These are phyloP conservation scores for Lentinula sp. DNA, from an alignment of 768 basidiomycete genomes.

Conservation along the genomic window DNA sequence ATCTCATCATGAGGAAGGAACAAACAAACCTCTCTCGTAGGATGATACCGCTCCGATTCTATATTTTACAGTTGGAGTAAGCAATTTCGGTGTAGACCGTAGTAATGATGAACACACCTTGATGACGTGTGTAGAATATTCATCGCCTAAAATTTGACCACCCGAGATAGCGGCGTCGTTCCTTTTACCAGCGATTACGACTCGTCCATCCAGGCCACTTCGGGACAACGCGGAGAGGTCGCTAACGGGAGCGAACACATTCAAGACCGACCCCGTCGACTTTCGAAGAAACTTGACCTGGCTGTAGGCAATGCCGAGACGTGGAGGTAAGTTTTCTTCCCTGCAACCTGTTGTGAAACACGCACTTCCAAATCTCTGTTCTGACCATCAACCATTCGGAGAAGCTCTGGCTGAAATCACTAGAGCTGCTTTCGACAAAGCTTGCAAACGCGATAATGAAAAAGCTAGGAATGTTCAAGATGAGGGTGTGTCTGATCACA, in stretches of 20 bases:
- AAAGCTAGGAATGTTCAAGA: slow-evolving; percentile 47
- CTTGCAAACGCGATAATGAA: slow-evolving; percentile 93
- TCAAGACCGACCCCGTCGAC: slow-evolving; percentile 72
- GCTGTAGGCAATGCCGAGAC: slow-evolving; percentile 28
- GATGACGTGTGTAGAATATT: slow-evolving; percentile 92
- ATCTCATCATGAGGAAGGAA: slow-evolving; percentile 10
- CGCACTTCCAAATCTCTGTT: slow-evolving; percentile 92
- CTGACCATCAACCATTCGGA: slow-evolving; percentile 81
- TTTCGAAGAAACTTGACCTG: slow-evolving; percentile 86
- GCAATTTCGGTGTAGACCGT: background rate
- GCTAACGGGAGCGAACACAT: slow-evolving; percentile 87
- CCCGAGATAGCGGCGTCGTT: slow-evolving; percentile 73
- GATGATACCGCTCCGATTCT: slow-evolving; percentile 93
- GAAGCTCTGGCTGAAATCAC: slow-evolving; percentile 63
- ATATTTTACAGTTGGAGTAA: background rate
- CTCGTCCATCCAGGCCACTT: slow-evolving; percentile 50
- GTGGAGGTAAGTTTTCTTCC: slow-evolving; percentile 1
- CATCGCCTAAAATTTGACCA: slow-evolving; percentile 87
- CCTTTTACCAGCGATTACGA: slow-evolving; percentile 60
- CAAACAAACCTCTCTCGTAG: slow-evolving; percentile 78
- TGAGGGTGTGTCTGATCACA: background rate
- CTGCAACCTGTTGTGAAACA: background rate
- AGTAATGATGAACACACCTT: slow-evolving; percentile 43
- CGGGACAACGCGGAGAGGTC: slow-evolving; percentile 82
- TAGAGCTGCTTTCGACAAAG: slow-evolving; percentile 61